Conservation (phyloP, 441 rosid species). For the Macaranga tanarius region DNA sequence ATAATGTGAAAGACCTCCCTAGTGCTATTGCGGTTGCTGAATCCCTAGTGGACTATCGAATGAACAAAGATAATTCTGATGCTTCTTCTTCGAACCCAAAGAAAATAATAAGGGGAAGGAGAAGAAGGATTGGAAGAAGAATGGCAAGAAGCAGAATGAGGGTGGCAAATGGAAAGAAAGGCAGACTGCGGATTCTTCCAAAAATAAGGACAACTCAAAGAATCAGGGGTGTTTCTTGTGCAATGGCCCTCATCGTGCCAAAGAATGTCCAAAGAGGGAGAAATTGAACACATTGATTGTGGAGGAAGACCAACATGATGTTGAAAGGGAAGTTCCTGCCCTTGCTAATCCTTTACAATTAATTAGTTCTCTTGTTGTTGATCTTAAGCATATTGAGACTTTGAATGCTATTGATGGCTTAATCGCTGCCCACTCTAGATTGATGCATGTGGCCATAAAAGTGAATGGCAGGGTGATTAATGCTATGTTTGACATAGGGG, state of each 20-base stretch:
- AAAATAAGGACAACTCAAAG: accelerated
- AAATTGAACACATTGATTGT: not conserved
- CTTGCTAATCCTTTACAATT: not conserved
- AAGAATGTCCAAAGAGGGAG: not conserved
- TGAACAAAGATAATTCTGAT: not conserved
- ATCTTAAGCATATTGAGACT: accelerated
- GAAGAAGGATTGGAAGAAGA: not conserved
- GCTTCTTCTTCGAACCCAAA: too few species aligned
- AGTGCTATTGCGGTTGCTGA: accelerated
- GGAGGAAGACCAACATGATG: not conserved
- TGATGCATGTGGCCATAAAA: too few species aligned
- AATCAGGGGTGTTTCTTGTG: not conserved
- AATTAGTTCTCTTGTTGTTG: not conserved
- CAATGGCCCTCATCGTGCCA: not conserved
- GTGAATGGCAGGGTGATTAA: too few species aligned
- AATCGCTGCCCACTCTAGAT: too few species aligned
- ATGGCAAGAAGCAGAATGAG: too few species aligned
- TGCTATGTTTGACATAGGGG: too few species aligned
- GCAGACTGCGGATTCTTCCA: too few species aligned
- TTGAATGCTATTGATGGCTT: too few species aligned
- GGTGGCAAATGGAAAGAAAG: too few species aligned
- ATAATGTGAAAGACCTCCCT: not conserved
- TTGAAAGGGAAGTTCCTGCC: accelerated
- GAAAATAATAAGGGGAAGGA: not conserved
- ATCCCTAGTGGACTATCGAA: not conserved